Base-by-base conservation (phyloP, 768 basidiomycete species). In the Tulasnella sp. region DNA sequence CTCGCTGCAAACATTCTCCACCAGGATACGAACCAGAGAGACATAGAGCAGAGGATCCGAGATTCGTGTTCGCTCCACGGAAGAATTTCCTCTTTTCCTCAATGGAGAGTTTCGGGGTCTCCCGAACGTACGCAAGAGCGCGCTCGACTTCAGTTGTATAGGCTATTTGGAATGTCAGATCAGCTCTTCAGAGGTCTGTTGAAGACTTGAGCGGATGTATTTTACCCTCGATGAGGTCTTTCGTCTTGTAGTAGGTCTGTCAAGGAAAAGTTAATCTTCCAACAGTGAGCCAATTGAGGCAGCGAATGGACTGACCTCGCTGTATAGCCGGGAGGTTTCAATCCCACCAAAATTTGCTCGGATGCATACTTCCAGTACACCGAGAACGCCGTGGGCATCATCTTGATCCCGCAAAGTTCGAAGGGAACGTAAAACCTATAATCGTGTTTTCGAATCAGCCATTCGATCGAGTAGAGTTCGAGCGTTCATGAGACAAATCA, bases 21-120 rank as follows among this genome's bases (percentile, higher is more conserved):
- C 5, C 70, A 29, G 7, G 3, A 23, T 39, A 10, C 46, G 35
- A 26, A 77, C 98, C 98, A n/a, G 93, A 95, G 15, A 99, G 88
- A 84, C 97, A 99, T 5, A 99, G 85, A 0, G 98, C 97, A 55
- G 93, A 92, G 4, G 93, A 90, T 32, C 97, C 97, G 15, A 96
- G 87, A 85, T 98, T 96, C 71, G 93, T 92, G 82, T 94, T 95
- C 69, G 92, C 90, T 79, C 89, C 91, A 83, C 92, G 92, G 86
- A 98, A 99, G 83, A 99, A 98, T 13, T 91, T 88, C 80, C 90
- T 90, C 86, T 98, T 99, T 85, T 98, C 96, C 77, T 98, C 94
- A 18, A 90, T 85, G 0, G 92, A 89, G 10, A 99, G 85, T 37
- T 91, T 90, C 0, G 88, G 86, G 0, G 93, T 89, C 32, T 91